Conservation (phyloP, 768 basidiomycete species). For the Leccinellum albellum region DNA sequence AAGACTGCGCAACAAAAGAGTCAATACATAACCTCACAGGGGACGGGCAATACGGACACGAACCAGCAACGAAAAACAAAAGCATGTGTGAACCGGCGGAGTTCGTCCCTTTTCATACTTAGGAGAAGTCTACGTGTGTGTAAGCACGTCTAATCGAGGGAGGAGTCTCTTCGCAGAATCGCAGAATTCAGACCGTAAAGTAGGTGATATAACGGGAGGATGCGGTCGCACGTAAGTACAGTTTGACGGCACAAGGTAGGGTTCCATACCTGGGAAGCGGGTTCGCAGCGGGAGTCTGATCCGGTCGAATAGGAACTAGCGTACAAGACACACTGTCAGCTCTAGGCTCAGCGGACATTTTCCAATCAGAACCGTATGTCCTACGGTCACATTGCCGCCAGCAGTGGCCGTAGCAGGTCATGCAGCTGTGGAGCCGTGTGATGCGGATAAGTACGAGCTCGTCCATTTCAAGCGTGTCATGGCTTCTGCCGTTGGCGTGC, state of each 20-base stretch:
- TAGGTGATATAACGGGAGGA: background rate
- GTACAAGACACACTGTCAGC: background rate
- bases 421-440: conserved; percentile 19
- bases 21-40: conserved; percentile 11
- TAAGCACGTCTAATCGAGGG: background rate
- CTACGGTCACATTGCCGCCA: conserved; percentile 1
- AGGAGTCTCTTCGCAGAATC: background rate
- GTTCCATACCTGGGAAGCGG: background rate
- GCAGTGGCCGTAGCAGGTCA: conserved; percentile 4
- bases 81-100: background rate
- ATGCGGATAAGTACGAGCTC: background rate
- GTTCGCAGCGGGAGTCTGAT: background rate
- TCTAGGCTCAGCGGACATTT: background rate
- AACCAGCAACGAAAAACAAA: background rate
- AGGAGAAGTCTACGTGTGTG: background rate
- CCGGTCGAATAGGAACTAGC: background rate
- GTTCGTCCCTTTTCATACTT: background rate
- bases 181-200: background rate
- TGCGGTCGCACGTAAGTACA: background rate
- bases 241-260: conserved; percentile 2
- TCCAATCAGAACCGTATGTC: background rate
- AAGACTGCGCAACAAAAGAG: background rate
- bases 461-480: conserved; percentile 12
- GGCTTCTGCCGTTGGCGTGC: conserved; percentile 19
- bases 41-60: background rate